Conservation (phyloP, 495 filamentous ascomycete species). For the Penicillium robsamsonii region DNA sequence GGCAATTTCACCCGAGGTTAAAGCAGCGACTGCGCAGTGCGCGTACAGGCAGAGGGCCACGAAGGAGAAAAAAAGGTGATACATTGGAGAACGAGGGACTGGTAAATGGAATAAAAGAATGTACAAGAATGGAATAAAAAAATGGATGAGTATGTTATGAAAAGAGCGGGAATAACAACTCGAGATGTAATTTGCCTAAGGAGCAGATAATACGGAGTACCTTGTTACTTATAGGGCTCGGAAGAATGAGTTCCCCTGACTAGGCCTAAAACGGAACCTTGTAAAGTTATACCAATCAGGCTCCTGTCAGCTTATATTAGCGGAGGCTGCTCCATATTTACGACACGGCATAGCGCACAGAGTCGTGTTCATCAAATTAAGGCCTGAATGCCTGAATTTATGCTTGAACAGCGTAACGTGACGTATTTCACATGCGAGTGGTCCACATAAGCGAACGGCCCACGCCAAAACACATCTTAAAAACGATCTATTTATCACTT, state of each 20-base stretch:
- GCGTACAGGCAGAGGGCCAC: conserved; percentile 11
- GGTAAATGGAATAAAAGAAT: background rate
- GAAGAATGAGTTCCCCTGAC: conserved; percentile 5
- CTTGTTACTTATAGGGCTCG: background rate
- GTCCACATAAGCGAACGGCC: no score
- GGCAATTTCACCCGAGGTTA: conserved; percentile 12
- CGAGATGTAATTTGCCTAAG: background rate
- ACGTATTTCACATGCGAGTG: no score
- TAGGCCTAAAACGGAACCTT: background rate
- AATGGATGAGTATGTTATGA: conserved; percentile 3
- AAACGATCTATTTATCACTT: no score
- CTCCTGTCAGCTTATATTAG: background rate
- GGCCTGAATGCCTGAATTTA: no score
- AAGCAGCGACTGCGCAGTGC: conserved; percentile 10
- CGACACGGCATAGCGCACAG: no score
- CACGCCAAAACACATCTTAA: no score
- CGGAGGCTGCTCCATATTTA: no score
- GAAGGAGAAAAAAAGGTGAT: conserved; percentile 3
- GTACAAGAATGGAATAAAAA: background rate
- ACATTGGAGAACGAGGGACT: conserved; percentile 5
- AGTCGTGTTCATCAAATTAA: no score
- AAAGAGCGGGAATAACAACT: conserved; percentile 6
- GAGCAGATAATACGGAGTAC: background rate
- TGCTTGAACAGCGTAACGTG: no score
- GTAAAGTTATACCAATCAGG: background rate